Evolutionary conservation across 2,329 filamentous ascomycete genomes (phyloP), one percentile per base, ranked within the genome.

Genomic region (Fusarium anthophilum): DNA sequence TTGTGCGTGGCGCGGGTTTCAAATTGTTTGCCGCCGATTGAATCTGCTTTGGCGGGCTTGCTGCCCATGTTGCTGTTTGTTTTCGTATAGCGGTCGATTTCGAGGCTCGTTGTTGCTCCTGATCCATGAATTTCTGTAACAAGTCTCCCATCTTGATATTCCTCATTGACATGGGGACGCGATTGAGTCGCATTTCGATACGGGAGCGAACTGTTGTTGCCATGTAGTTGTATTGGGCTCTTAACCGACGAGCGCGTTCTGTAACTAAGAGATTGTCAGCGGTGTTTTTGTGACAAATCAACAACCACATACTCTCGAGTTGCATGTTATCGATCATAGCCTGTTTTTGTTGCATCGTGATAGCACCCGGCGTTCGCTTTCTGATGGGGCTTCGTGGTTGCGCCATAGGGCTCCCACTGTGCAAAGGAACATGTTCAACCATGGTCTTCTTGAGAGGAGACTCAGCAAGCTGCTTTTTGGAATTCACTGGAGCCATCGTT

Each of bases 131-230:
- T 74, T 86, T 90, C 55, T 83, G 79, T 18, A 95, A 81, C 14
- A 98, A 86, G 50, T 98, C 95, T 63, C 91, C 91, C 88, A 99
- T 96, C 65, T 90, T 97, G 70, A 91, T 88, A 79, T 92, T 93
- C 68, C 96, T 91, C 72, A 98, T 84, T 22, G 91, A 88, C 77
- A 91, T 89, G 13, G 96, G 96, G 59, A 98, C 96, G 61, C 96
- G 92, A 81, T 98, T 98, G 81, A 98, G 89, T 83, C 96, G 93
- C 84, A 97, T 93, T 82, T 98, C 95, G 59, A 99, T 92, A 70
- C 96, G 92, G 69, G 94, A 92, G 70, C 93, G 90, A 44, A 98
- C 88, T 72, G 93, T 93, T 81, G 96, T 93, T 28, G 95, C 93
- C 82, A 98, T 95, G 15, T 97, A 88, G 67, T 93, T 92, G 84